Percentiles rank a stretch among this genome's conserved stretches.
Conservation (phyloP, 495 filamentous ascomycete genomes). For the Neurospora sublineolata region DNA sequence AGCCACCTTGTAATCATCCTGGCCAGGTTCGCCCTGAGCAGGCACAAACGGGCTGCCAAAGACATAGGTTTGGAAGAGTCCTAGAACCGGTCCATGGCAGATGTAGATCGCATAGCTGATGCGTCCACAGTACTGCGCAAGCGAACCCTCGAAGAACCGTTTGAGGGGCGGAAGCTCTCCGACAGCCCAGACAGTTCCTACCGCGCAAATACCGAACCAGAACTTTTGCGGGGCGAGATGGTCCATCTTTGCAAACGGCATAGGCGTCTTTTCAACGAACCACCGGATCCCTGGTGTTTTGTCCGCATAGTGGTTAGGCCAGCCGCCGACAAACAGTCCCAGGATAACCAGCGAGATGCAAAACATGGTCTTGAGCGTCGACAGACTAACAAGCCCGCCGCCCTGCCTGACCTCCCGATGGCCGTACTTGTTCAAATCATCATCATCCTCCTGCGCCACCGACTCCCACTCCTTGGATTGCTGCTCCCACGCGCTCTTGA, state of each 20-base stretch:
- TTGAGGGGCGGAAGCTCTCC: conserved; percentile 41
- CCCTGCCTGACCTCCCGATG: not conserved
- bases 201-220: conserved; percentile 47
- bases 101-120: conserved; percentile 53
- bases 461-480: conserved; percentile 11
- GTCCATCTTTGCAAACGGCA: conserved; percentile 21
- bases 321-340: conserved; percentile 33
- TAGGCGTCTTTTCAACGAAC: conserved; percentile 23
- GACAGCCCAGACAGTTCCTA: conserved; percentile 43
- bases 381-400: not conserved
- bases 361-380: conserved; percentile 6
- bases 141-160: conserved; percentile 39
- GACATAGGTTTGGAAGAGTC: conserved; percentile 35
- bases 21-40: conserved; percentile 9
- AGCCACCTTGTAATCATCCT: conserved; percentile 15
- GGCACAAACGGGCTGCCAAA: conserved; percentile 21
- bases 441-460: conserved; percentile 1
- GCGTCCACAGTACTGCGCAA: conserved; percentile 52
- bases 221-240: conserved; percentile 30
- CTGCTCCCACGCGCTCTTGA: conserved; percentile 6
- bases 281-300: conserved; percentile 26
- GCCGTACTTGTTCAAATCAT: not conserved
- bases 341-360: conserved; percentile 20
- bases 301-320: conserved; percentile 30
- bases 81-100: conserved; percentile 46